These are phyloP conservation scores for Cymbopogon flexuosus DNA, from an alignment of 202 grass and related monocot genomes.

Conservation along the genomic window DNA sequence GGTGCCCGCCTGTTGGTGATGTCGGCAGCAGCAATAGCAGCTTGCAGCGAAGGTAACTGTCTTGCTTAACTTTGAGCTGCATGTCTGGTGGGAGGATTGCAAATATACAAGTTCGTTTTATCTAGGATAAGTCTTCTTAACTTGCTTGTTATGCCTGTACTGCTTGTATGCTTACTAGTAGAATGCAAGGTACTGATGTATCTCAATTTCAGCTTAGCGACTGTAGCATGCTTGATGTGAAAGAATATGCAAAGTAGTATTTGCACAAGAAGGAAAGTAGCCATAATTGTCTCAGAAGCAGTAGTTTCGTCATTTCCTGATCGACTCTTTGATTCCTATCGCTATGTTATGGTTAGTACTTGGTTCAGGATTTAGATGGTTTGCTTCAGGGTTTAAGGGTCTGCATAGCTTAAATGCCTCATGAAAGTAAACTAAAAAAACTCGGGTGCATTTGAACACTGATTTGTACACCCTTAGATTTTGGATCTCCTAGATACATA, in stretches of 20 bases:
- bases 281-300: neutral
- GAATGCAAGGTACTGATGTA: neutral
- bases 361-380: neutral
- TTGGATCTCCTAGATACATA: neutral
- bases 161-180: neutral
- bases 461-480: no score
- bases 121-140: neutral
- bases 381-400: conserved; percentile 7
- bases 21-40: conserved; percentile 25
- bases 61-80: neutral
- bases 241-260: neutral
- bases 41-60: conserved; percentile 31
- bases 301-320: neutral
- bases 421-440: neutral
- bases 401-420: neutral
- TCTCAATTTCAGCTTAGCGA: neutral
- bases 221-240: neutral
- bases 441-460: neutral
- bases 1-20: conserved; percentile 41
- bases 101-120: neutral
- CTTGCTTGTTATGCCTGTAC: neutral
- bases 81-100: neutral
- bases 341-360: neutral
- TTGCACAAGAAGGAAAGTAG: neutral
- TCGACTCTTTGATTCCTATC: neutral